Evolutionary conservation across 768 basidiomycete genomes (phyloP), one percentile per base, ranked within the genome.

Genomic region (Tylopilus subfusipes): DNA sequence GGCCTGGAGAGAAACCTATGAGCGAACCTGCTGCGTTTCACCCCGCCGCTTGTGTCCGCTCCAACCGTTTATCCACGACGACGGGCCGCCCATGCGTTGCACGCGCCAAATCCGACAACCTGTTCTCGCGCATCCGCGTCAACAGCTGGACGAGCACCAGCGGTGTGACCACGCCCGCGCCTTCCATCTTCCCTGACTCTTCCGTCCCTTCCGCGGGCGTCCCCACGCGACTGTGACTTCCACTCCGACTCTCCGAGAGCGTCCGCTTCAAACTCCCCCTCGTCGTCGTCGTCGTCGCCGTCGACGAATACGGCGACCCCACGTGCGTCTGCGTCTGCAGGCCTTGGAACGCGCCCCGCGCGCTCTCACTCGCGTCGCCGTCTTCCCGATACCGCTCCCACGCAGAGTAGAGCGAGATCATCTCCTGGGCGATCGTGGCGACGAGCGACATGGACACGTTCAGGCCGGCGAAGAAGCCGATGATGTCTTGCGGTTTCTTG

Each of bases 341-440:
- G 9, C 50, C 48, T 19, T 55, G 54, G 36, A 71, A 68, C 2
- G 65, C 51, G 5, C 58, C 48, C 0, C 56, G 62, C 34, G 33
- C 56, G 24, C 55, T 50, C n/a, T 57, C 60, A n/a, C 76, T 73
- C 4, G 73, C 71, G 11, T 76, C 64, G 5, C 72, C 73, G 42
- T 87, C 83, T 56, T 91, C 87, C 52, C 83, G 84, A 71, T 92
- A 93, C 10, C 82, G 76, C 36, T 90, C 88, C 93, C 95, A 98
- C 0, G 94, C 79, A 5, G 88, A 82, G 71, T 98, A 98, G 31
- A 97, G 72, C 5, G 88, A 83, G 50, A 98, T 79, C 59, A 98
- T 91, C 73, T 98, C 91, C 65, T 98, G 95, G 0, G 88, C 82
- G 63, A 97, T 86, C 38, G 88, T 85, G 25, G 91, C 83, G 38